Conservation (phyloP, 1,139 yeast genomes). For the Zygosaccharomyces sapae region DNA sequence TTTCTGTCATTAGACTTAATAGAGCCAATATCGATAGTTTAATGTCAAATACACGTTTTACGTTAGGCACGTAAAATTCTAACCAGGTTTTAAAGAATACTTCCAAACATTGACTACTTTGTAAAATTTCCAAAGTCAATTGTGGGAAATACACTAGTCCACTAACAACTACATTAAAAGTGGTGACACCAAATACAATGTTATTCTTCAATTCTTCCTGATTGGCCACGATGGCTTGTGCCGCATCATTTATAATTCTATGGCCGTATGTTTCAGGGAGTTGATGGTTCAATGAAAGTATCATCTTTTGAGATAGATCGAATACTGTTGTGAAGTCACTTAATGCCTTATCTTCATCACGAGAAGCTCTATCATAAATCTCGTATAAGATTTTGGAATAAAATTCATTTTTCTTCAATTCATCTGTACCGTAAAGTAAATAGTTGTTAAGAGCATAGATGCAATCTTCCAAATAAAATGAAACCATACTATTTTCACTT, state of each 20-base stretch:
- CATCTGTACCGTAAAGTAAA: slow-evolving; percentile 64
- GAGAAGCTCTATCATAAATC: slow-evolving; percentile 29
- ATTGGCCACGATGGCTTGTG: slow-evolving; percentile 31
- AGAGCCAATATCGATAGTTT: slow-evolving; percentile 70
- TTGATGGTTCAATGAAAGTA: slow-evolving; percentile 34
- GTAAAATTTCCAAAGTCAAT: slow-evolving; percentile 50
- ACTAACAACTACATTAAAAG: slow-evolving; percentile 64
- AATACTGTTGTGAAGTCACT: slow-evolving; percentile 35
- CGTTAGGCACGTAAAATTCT: slow-evolving; percentile 44
- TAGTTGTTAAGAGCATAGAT: slow-evolving; percentile 73
- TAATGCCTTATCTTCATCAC: slow-evolving; percentile 33
- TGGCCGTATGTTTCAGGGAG: slow-evolving; percentile 30
- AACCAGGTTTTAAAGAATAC: slow-evolving; percentile 69
- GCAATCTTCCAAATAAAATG: slow-evolving; percentile 70
- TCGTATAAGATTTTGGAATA: slow-evolving; percentile 33
- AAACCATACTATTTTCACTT: slow-evolving; percentile 47
- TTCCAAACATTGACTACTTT: slow-evolving; percentile 44
- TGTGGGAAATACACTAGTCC: slow-evolving; percentile 60
- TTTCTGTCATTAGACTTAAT: slow-evolving; percentile 44
- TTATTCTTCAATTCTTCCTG: slow-evolving; percentile 35
- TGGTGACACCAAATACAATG: slow-evolving; percentile 49
- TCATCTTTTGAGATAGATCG: slow-evolving; percentile 35
- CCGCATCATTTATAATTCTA: slow-evolving; percentile 28
- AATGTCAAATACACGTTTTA: slow-evolving; percentile 76
- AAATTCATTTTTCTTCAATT: slow-evolving; percentile 40